Conservation (phyloP, 129 eudicot species). For the Silybum marianum region DNA sequence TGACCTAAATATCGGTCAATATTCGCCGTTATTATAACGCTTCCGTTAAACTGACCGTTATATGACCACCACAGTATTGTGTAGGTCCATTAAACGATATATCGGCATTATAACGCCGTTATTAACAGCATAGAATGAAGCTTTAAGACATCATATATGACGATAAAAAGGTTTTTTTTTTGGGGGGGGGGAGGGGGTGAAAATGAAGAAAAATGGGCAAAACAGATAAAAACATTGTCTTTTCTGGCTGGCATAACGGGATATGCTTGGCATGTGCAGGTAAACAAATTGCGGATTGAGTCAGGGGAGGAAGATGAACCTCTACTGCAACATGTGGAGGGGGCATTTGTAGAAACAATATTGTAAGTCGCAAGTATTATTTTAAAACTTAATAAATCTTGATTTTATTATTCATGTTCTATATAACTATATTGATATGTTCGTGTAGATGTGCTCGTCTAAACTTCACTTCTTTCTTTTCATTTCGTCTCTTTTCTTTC, state of each 20-base stretch:
- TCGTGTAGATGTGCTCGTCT: not conserved
- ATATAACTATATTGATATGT: conserved; percentile 17
- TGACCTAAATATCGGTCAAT: too few species aligned
- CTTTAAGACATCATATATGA: too few species aligned
- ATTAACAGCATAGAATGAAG: too few species aligned
- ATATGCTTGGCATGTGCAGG: conserved; percentile 33
- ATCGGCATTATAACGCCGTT: too few species aligned
- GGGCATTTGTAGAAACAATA: conserved; percentile 87
- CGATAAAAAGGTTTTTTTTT: too few species aligned
- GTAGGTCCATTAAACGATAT: too few species aligned
- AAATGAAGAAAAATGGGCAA: not conserved
- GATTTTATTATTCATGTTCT: conserved; percentile 4
- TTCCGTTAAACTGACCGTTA: too few species aligned
- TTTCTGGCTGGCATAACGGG: not conserved
- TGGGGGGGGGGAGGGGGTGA: too few species aligned
- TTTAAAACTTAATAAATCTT: not conserved
- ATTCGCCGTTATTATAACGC: too few species aligned
- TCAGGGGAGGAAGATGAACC: conserved; percentile 74
- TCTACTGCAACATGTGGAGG: conserved; percentile 81
- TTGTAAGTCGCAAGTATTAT: conserved; percentile 53
- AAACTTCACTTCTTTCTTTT: not conserved
- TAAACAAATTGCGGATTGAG: conserved; percentile 68
- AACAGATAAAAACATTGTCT: too few species aligned
- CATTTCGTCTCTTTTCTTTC: not conserved
- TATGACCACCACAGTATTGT: too few species aligned